Evolutionary conservation across 371 early-diverging fungal species (phyloP).

Genomic region (Mucor indicus): DNA sequence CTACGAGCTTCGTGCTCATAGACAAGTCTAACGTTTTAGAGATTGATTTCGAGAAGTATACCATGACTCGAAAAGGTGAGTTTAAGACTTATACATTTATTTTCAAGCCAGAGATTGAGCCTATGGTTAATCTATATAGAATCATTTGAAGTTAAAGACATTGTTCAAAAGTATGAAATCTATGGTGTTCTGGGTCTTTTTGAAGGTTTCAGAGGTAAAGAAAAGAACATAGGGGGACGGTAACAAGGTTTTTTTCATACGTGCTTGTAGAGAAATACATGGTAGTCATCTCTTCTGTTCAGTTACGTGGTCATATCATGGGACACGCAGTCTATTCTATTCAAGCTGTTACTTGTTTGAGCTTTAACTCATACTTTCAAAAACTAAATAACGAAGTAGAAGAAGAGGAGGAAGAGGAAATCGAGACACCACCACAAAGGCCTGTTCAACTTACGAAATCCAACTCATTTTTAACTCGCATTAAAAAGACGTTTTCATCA

Average conservation of each 20-base stretch:
- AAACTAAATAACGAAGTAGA: not conserved
- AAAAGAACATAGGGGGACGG: not conserved
- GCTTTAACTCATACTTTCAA: slow-evolving; percentile 32
- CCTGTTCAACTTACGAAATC: slow-evolving; percentile 20
- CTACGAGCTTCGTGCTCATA: slow-evolving; percentile 21
- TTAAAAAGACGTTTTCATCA: slow-evolving; percentile 21
- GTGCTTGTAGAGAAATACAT: slow-evolving; percentile 30
- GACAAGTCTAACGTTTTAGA: slow-evolving; percentile 17
- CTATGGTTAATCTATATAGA: slow-evolving; percentile 3
- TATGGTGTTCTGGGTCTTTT: slow-evolving; percentile 40
- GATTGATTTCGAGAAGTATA: slow-evolving; percentile 24
- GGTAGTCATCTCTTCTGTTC: slow-evolving; percentile 44
- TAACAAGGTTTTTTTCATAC: not conserved
- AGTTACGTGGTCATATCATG: slow-evolving; percentile 41
- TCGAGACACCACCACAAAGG: not conserved
- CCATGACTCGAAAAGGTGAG: slow-evolving; percentile 24
- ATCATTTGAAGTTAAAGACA: slow-evolving; percentile 12
- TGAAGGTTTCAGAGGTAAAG: slow-evolving; percentile 32
- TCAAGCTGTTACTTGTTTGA: slow-evolving; percentile 43
- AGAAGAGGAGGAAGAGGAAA: slow-evolving; percentile 10
- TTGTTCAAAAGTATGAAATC: slow-evolving; percentile 26
- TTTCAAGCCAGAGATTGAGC: not conserved
- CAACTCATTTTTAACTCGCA: slow-evolving; percentile 24
- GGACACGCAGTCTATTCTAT: slow-evolving; percentile 45
- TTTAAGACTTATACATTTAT: not conserved